A percentile compares a stretch with the other conserved stretches of the same genome.
Evolutionary conservation across 2,329 filamentous ascomycete genomes (phyloP).

Genomic region (Fusarium zealandicum): DNA sequence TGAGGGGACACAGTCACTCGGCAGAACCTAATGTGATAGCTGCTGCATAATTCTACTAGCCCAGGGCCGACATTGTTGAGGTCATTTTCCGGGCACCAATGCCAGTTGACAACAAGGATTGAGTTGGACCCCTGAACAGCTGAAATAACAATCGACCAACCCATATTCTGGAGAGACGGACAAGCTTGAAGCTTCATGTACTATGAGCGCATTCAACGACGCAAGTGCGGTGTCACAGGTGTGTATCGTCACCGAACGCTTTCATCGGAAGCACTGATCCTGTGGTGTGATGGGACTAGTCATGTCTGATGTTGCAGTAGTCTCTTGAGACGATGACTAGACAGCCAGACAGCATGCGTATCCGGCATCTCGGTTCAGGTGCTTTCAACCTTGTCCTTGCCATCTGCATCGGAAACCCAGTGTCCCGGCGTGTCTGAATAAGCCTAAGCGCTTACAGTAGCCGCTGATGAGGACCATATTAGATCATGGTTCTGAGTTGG

Average conservation of each 20-base stretch:
- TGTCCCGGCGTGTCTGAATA: conserved; percentile 4
- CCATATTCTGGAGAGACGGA: not conserved
- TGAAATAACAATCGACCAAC: conserved; percentile 17
- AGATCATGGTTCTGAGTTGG: not conserved
- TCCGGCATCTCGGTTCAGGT: not conserved
- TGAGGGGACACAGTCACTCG: not conserved
- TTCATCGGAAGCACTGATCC: conserved; percentile 1
- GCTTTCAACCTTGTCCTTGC: not conserved
- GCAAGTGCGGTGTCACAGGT: not conserved
- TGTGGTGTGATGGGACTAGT: not conserved
- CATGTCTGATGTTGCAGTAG: not conserved
- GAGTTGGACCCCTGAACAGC: conserved; percentile 19
- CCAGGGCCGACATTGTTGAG: conserved; percentile 9
- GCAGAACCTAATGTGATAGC: conserved; percentile 7
- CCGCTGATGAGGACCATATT: not conserved
- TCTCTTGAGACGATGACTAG: not conserved
- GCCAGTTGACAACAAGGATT: conserved; percentile 19
- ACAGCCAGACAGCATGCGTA: not conserved
- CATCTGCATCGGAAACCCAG: conserved; percentile 1
- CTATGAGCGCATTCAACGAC: no score
- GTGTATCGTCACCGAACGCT: conserved; percentile 8
- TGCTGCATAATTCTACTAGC: conserved; percentile 23
- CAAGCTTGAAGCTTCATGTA: not conserved
- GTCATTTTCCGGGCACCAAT: conserved; percentile 27
- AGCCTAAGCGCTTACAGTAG: conserved; percentile 1